These are phyloP conservation scores for Sarocladiaceae sp. DNA, from an alignment of 2,329 filamentous ascomycete genomes.

Conservation along the genomic window DNA sequence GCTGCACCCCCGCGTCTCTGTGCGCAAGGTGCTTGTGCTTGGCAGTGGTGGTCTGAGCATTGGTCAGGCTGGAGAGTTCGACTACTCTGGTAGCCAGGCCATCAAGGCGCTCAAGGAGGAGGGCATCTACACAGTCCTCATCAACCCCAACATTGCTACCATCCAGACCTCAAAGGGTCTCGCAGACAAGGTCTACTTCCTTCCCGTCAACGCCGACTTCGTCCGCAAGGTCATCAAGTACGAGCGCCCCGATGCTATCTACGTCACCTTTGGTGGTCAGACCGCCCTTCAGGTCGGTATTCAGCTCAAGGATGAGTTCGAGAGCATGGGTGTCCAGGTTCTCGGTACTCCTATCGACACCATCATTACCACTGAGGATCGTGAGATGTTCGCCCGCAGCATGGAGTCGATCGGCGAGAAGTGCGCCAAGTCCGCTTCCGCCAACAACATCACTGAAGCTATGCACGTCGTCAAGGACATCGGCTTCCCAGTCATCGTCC, in stretches of 20 bases:
- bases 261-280: conserved; percentile 95
- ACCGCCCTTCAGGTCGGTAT: conserved; percentile 96
- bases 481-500: conserved; percentile 93
- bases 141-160: conserved; percentile 98
- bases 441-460: conserved; percentile 81
- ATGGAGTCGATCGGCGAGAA: conserved; percentile 99
- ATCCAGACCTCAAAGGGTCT: conserved; percentile 98
- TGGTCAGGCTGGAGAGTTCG: conserved; percentile 96
- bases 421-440: conserved; percentile 94
- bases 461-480: conserved; percentile 84
- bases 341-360: conserved; percentile 95
- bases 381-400: conserved; percentile 92
- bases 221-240: conserved; percentile 96
- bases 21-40: conserved; percentile 92
- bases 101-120: conserved; percentile 98
- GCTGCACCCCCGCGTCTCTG: conserved; percentile 69
- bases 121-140: conserved; percentile 94
- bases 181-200: conserved; percentile 97
- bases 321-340: conserved; percentile 84
- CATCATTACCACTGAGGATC: conserved; percentile 97
- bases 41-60: conserved; percentile 95
- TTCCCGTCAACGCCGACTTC: conserved; percentile 93
- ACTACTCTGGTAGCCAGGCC: conserved; percentile 96
- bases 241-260: conserved; percentile 92
- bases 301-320: conserved; percentile 95